Base-by-base conservation (phyloP, 2,329 filamentous ascomycete genomes). In the Dothistroma pini region DNA sequence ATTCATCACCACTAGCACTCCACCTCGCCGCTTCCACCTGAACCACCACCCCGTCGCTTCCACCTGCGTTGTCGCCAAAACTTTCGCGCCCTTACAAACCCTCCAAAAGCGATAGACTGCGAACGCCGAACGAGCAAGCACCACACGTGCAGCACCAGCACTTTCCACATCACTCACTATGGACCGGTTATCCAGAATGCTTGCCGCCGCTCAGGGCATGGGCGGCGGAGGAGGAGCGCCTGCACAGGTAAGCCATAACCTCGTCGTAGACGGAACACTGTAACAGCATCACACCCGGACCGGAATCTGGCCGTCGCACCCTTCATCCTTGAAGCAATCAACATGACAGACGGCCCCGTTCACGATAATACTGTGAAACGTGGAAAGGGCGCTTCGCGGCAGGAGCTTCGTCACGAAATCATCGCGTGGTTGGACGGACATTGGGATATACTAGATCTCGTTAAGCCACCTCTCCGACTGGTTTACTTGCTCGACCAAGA, bases 181-280 rank as follows among this genome's bases (percentile, higher is more conserved):
- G 93, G 93, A 97, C 75, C 88, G 93, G 75, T 87, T 97, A 77
- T 92, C 90, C 79, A 87, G 89, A 76, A 89, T 97, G 86, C 84
- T 97, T 70, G 88, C 89, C 66, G 85, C 85, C 68, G 89, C 90
- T 71, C 83, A 86, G 72, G 81, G 82, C 75, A 86, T 83, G 79
- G 79, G 80, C 60, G 84, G 86, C 70, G 86, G 87, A 70, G 88
- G 90, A 81, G 83, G 84, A 64, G 80, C 89, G 63, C 83, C 85
- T 47, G 85, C 84, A 72, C 81, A 85, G 71, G 86, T 89, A 82
- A 76, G 84, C 58, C 14, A 44, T 41, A 9, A 19, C 41, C 22
- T n/a, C 49, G 21, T n/a, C 41, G n/a, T 9, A 16, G 22, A n/a
- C 54, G 11, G 16, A 6, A 56, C 6, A 9, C 35, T 44, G 44